Evolutionary conservation across 805 yeast genomes (phyloP), one percentile per base, ranked within the genome.

Genomic region (Komagataella ulmi): DNA sequence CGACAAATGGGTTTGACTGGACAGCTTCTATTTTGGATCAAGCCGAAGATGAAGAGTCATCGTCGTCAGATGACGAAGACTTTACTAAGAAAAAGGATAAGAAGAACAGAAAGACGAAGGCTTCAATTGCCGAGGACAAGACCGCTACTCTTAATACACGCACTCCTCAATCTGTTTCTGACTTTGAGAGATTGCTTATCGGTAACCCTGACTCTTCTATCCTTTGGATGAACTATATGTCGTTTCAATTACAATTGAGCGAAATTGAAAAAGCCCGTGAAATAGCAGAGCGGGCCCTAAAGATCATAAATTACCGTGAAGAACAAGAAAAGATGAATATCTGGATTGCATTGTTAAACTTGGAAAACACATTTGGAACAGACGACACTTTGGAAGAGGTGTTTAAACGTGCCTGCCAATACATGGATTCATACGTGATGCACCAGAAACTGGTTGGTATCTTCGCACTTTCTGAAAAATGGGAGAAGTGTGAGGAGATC

Each of bases 221-320:
- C 43, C 68, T 88, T 53, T 93, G 99, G 99, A 91, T 93, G 87
- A 88, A 90, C 69, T 93, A 86, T 69, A 93, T 93, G 97, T 90
- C 98, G 3, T 93, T 91, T 84, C 96, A 90, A 67, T 75, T 93
- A 56, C 97, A 90, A 67, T 74, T 91, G 56, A 86, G 96, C 71
- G 99, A 93, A 67, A 72, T 89, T 54, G 97, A 91, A 44, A 88
- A 87, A 68, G 97, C 97, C 7, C 81, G 99, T 59, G 96, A 88
- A 65, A 80, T 93, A 59, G 97, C 88, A 47, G 86, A 84, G 59
- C 80, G 99, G 56, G 99, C 98, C 2, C 75, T 93, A 63, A 87
- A 87, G 70, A 83, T 93, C 5, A 95, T 93, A 58, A 81, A 79
- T 60, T 88, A 82, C 69, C 80, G 97, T 61, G 97, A 90, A 61